A percentile compares a stretch with the other conserved stretches of the same genome.
These are phyloP conservation scores for Alternaria sp. DNA, from an alignment of 2,329 filamentous ascomycete genomes.

Conservation along the genomic window DNA sequence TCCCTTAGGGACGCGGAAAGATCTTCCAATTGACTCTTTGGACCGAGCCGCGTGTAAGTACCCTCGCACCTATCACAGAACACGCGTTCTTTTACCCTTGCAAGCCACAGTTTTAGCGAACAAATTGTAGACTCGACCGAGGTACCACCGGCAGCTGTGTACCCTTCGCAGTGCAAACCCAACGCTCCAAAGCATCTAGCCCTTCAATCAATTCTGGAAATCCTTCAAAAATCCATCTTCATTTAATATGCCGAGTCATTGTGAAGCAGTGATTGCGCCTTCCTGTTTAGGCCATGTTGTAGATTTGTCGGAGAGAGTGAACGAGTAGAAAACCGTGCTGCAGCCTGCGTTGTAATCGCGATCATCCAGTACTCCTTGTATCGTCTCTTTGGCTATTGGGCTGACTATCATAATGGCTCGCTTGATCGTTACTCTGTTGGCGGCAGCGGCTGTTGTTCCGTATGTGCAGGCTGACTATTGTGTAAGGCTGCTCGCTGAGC, in stretches of 20 bases:
- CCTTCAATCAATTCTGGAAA: not conserved
- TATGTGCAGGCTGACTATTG: conserved; percentile 13
- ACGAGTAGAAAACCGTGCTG: not conserved
- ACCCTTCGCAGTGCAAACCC: not conserved
- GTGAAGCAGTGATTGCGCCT: not conserved
- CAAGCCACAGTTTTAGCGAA: not conserved
- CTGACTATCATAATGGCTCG: conserved; percentile 6
- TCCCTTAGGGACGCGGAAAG: not conserved
- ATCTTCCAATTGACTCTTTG: not conserved
- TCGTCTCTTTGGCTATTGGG: not conserved
- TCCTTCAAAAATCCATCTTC: not conserved
- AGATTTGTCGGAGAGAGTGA: not conserved
- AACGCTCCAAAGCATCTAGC: not conserved
- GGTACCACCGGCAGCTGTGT: not conserved
- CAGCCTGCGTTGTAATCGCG: not conserved
- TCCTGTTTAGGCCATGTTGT: not conserved
- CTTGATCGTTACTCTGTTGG: conserved; percentile 14
- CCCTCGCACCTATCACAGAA: not conserved
- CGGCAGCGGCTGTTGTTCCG: conserved; percentile 15
- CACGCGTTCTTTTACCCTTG: not conserved
- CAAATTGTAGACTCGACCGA: not conserved
- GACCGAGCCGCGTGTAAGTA: not conserved
- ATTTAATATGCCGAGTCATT: not conserved
- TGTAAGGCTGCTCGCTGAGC: conserved; percentile 4
- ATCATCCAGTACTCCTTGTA: not conserved